Evolutionary conservation across 768 basidiomycete species (phyloP), one percentile per base, ranked within the genome.

Genomic region (Leucosporidium scottii): DNA sequence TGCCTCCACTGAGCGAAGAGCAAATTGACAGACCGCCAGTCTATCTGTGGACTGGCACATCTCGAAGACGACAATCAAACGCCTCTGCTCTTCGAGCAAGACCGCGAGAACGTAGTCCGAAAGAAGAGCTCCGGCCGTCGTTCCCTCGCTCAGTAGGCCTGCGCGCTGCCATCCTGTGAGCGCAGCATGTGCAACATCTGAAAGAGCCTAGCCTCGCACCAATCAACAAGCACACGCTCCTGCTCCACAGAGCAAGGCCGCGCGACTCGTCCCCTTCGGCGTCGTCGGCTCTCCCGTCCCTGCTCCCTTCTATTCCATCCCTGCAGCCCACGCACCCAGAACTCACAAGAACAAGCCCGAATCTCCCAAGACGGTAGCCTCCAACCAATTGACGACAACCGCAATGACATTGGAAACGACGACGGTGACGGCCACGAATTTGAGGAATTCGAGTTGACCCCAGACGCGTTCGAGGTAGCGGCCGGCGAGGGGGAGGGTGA

Each of bases 391-490:
- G 73, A 96, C 84, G 15, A 83, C 87, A 72, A 93, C 85, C 0
- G 90, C 87, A 75, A 98, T 93, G 74, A 93, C 79, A 77, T 99
- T 99, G 25, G 90, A 88, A 18, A 84, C 83, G 31, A 86, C 85
- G 66, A 93, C 82, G 57, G 86, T 87, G 54, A 88, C 86, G 27
- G 84, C 81, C 65, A 90, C 87, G 79, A 99, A 75, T 65, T 75
- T 74, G 62, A 75, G 61, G 59, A 74, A 68, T 39, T 75, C 75
- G 30, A 23, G 18, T 1, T 65, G 51, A 50, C 96, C 94, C 96
- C 96, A 99, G 64, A 99, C 81, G 34, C 93, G 84, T 78, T 99
- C 96, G 61, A 99, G 81, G 78, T 98, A 98, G 69, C 89, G 86
- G 60, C 92, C 82, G 49, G 89, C 86, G 21, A 91, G 84, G 53